Evolutionary conservation across 106 monocot genomes (phyloP).

Genomic region (Dendrobium officinale): DNA sequence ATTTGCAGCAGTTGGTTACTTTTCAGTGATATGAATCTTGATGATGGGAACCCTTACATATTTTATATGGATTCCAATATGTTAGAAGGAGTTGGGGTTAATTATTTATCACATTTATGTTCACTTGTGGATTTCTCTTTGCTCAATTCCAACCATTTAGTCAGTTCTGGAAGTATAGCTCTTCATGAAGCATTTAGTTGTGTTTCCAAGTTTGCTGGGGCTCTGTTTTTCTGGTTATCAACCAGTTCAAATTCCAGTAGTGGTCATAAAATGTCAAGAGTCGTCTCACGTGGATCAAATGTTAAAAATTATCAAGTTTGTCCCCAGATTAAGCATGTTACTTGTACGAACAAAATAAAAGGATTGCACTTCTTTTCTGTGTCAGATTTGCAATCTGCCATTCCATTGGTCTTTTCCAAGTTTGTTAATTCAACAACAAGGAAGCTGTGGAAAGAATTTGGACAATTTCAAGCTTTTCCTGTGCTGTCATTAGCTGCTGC

Average conservation of each 20-base stretch:
- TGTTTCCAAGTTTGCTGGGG: constrained; percentile 64
- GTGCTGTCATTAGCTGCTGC: constrained; percentile 63
- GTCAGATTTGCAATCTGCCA: constrained; percentile 21
- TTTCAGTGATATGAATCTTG: constrained; percentile 1
- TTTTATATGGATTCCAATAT: constrained; percentile 34
- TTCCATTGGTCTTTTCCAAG: constrained; percentile 35
- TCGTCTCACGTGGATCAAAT: constrained; percentile 13
- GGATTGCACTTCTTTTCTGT: constrained; percentile 32
- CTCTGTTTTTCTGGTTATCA: constrained; percentile 63
- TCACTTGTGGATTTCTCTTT: constrained; percentile 54
- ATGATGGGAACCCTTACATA: constrained; percentile 14
- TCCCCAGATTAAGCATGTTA: constrained; percentile 27
- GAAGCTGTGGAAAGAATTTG: constrained; percentile 47
- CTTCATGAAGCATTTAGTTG: constrained; percentile 50
- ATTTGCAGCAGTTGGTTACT: not conserved
- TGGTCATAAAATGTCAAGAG: constrained; percentile 18
- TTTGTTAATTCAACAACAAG: constrained; percentile 42
- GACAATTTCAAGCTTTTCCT: constrained; percentile 29
- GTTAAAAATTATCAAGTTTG: constrained; percentile 14
- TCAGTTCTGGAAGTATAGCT: constrained; percentile 44
- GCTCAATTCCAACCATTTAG: constrained; percentile 34
- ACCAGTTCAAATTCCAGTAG: constrained; percentile 35
- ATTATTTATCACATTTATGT: constrained; percentile 40
- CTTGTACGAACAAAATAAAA: constrained; percentile 18
- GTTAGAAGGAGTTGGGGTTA: constrained; percentile 45